A percentile compares a stretch with the other conserved stretches of the same genome.
phyloP scores from a whole-genome alignment of 164 flowering plant species.

The Liquidambar formosana region DNA sequence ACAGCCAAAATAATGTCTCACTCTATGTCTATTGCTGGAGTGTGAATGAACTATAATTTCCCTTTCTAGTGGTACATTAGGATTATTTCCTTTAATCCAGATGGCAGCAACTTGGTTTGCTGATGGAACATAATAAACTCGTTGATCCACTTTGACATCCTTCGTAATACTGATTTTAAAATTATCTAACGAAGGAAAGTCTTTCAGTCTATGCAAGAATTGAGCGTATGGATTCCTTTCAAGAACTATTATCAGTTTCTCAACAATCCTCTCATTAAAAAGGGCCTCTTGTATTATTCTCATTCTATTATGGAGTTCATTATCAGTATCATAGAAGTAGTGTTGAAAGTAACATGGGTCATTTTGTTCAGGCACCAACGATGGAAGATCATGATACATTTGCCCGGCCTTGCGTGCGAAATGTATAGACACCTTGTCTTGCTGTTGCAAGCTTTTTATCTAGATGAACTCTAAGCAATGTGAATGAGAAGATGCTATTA shows the following conservation, averaged over 20 bases:
- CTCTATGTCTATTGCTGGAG: neutral
- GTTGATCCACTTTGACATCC: neutral
- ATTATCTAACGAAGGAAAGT: neutral
- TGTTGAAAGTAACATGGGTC: neutral
- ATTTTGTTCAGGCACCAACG: neutral
- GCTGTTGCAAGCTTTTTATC: neutral
- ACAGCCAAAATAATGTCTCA: neutral
- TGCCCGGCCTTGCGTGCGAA: neutral
- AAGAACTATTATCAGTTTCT: neutral
- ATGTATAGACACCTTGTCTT: neutral
- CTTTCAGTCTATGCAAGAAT: neutral
- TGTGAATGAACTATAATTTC: neutral
- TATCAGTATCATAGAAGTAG: neutral
- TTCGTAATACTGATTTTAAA: neutral
- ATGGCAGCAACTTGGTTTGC: neutral
- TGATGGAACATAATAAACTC: neutral
- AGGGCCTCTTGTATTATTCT: neutral
- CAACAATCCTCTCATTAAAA: neutral
- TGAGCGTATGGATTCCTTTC: neutral
- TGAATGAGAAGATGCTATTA: conserved; percentile 4
- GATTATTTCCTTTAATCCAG: neutral
- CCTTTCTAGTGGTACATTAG: neutral
- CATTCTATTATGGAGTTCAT: neutral
- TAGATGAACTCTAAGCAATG: neutral
- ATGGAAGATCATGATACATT: neutral